Conservation (phyloP, 345 rosid species). For the Hirschfeldia incana region DNA sequence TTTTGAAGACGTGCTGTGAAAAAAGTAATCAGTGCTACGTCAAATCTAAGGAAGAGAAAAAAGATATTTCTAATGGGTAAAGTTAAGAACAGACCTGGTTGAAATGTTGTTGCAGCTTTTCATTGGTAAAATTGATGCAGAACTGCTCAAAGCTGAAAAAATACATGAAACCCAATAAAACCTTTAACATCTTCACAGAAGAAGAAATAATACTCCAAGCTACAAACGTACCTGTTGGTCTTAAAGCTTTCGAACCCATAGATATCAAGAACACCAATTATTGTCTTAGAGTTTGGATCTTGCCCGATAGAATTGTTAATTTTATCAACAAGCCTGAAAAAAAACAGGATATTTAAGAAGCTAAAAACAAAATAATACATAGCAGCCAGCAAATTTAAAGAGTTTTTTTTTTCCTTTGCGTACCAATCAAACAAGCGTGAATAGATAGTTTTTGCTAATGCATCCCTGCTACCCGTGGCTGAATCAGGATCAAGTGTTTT, state of each 20-base stretch:
- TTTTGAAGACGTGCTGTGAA: conserved; percentile 96
- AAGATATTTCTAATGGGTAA: background rate
- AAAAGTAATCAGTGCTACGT: conserved; percentile 27
- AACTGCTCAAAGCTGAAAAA: conserved; percentile 89
- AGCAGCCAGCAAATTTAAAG: too few relatives aligned
- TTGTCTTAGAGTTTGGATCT: conserved; percentile 94
- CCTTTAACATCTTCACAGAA: background rate
- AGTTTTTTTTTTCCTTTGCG: conserved; percentile 22
- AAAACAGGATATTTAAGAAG: conserved; percentile 15
- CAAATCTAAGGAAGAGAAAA: conserved; percentile 7
- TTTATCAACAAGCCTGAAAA: conserved; percentile 91
- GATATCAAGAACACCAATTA: conserved; percentile 98
- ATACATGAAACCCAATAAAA: conserved; percentile 32
- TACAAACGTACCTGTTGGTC: conserved; percentile 71
- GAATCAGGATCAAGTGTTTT: conserved; percentile 90
- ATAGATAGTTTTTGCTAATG: conserved; percentile 89
- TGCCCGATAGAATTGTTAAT: conserved; percentile 95
- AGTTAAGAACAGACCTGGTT: conserved; percentile 68
- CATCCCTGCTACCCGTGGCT: conserved; percentile 93
- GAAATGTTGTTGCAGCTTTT: conserved; percentile 98
- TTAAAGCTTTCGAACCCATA: conserved; percentile 99
- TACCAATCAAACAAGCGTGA: conserved; percentile 99
- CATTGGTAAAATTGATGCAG: conserved; percentile 97
- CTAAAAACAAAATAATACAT: too few relatives aligned
- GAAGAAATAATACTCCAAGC: conserved; percentile 32